Evolutionary conservation across 2,329 filamentous ascomycete genomes (phyloP).

Genomic region (Penicillium fuscoglaucum): DNA sequence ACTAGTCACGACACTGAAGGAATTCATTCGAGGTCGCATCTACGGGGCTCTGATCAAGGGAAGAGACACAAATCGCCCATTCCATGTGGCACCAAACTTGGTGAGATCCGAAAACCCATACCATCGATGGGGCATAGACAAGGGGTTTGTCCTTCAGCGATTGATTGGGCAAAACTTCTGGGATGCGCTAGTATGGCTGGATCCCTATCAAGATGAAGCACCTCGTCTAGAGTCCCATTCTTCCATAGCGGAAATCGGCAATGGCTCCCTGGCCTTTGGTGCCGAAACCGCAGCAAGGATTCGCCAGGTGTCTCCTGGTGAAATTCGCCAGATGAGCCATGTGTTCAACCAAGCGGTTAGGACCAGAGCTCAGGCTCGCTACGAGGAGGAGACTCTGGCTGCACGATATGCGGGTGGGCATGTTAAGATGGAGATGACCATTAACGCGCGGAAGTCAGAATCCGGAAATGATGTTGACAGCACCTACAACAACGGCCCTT

Average conservation of each 20-base stretch:
- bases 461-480: neutral
- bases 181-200: neutral
- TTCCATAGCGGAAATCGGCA: constrained; percentile 16
- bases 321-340: neutral
- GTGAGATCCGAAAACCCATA: neutral
- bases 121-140: neutral
- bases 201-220: neutral
- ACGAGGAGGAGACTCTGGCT: neutral
- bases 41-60: constrained; percentile 15
- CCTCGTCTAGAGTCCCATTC: neutral
- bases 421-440: neutral
- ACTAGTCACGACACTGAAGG: constrained; percentile 31
- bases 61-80: constrained; percentile 4
- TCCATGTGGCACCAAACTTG: neutral
- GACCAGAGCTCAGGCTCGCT: neutral
- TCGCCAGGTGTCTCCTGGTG: neutral
- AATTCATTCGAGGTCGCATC: constrained; percentile 35
- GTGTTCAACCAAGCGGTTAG: constrained; percentile 5
- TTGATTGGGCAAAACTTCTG: constrained; percentile 17
- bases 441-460: neutral
- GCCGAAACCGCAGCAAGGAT: constrained; percentile 14
- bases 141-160: constrained; percentile 13
- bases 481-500: neutral
- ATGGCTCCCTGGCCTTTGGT: constrained; percentile 14
- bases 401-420: neutral